Conservation (phyloP, 257 asterid species). For the Nicotiana benthamiana region DNA sequence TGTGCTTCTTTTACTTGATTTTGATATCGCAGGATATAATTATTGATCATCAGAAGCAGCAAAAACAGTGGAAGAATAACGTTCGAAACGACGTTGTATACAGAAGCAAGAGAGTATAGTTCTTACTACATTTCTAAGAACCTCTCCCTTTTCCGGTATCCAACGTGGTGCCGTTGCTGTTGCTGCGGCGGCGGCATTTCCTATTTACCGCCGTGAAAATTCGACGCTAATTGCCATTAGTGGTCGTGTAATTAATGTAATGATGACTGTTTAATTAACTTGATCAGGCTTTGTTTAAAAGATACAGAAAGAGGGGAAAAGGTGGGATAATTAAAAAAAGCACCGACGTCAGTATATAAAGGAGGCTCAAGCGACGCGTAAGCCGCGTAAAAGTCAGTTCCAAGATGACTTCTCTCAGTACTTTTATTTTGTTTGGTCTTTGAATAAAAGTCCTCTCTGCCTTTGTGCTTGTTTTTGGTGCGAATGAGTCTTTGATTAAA, state of each 20-base stretch:
- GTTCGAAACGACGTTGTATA: neutral
- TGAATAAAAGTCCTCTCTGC: neutral
- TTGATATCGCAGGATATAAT: neutral
- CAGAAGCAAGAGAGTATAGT: neutral
- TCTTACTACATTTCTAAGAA: neutral
- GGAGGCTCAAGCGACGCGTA: neutral
- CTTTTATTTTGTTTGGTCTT: neutral
- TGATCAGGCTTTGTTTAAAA: neutral
- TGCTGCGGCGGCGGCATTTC: neutral
- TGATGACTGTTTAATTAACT: neutral
- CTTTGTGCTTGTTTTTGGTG: neutral
- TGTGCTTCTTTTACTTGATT: too few species aligned
- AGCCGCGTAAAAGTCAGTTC: neutral
- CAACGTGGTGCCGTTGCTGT: constrained; percentile 6
- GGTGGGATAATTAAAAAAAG: neutral
- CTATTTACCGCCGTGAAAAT: neutral
- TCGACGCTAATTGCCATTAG: neutral
- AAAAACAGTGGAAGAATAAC: neutral
- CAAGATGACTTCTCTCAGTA: neutral
- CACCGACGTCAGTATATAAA: neutral
- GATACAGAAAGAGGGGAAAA: neutral
- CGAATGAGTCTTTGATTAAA: neutral
- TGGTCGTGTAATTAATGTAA: neutral
- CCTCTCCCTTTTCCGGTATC: constrained; percentile 10
- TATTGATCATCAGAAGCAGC: neutral